Evolutionary conservation across 768 basidiomycete species (phyloP).

Genomic region (Naganishia onofrii): DNA sequence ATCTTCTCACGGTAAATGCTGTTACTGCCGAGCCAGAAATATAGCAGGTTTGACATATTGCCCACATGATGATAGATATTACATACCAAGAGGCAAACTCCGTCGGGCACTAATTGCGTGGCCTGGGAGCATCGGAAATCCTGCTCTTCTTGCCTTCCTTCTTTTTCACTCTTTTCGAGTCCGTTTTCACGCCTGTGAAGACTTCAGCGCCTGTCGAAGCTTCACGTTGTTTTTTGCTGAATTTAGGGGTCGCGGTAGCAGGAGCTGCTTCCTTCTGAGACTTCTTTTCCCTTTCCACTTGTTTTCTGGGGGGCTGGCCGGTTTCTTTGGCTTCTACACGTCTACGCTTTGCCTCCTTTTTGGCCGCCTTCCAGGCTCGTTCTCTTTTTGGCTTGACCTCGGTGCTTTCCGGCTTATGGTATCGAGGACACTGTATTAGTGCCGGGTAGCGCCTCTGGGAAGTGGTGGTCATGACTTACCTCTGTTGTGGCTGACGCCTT

Average conservation of each 20-base stretch:
- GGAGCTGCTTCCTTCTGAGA: not conserved
- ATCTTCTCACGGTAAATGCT: not conserved
- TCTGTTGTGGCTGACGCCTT: not conserved
- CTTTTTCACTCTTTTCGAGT: not conserved
- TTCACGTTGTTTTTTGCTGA: not conserved
- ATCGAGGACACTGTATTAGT: not conserved
- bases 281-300: constrained; percentile 10
- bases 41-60: not conserved
- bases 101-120: not conserved
- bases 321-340: constrained; percentile 18
- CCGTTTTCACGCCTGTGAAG: not conserved
- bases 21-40: not conserved
- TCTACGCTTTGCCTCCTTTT: constrained; percentile 16
- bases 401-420: not conserved
- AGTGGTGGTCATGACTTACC: not conserved
- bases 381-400: constrained; percentile 10
- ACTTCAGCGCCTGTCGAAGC: too few species aligned
- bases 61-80: not conserved
- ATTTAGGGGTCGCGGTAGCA: not conserved
- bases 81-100: constrained; percentile 1
- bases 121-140: not conserved
- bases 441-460: not conserved
- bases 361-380: constrained; percentile 16
- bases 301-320: constrained; percentile 9
- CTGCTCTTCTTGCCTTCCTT: constrained; percentile 5